These are phyloP conservation scores for Stramenopiles sp. DNA, from an alignment of 352 stramenopile species.

Conservation along the genomic window DNA sequence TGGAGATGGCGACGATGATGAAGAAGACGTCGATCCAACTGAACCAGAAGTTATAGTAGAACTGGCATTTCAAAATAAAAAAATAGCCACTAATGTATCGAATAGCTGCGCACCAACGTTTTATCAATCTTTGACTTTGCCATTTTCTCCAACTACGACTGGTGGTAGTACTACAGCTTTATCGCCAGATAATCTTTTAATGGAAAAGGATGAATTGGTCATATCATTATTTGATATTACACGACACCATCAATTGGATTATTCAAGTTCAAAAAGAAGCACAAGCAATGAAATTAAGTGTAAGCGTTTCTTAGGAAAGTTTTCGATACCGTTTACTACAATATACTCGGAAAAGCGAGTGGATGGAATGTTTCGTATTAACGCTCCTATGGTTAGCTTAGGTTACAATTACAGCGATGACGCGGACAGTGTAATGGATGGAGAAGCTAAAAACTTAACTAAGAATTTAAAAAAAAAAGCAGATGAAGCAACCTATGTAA, in stretches of 20 bases:
- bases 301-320: constrained; percentile 48
- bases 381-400: constrained; percentile 51
- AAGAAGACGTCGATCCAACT: background rate
- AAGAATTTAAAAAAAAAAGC: constrained; percentile 30
- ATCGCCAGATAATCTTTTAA: constrained; percentile 39
- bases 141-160: constrained; percentile 49
- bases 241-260: constrained; percentile 28
- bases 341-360: constrained; percentile 50
- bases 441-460: constrained; percentile 14
- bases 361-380: constrained; percentile 48
- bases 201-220: constrained; percentile 43
- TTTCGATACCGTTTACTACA: constrained; percentile 62
- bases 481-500: constrained; percentile 36
- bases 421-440: constrained; percentile 5
- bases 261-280: constrained; percentile 26
- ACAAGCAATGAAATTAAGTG: constrained; percentile 32
- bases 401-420: constrained; percentile 37
- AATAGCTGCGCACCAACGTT: constrained; percentile 38
- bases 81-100: background rate
- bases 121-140: constrained; percentile 69
- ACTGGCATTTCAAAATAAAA: background rate
- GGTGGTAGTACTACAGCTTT: constrained; percentile 27
- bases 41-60: constrained; percentile 3
- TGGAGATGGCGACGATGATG: background rate
- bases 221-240: constrained; percentile 69